Conservation (phyloP, 2,329 filamentous ascomycete genomes). For the Monosporascus sp. region DNA sequence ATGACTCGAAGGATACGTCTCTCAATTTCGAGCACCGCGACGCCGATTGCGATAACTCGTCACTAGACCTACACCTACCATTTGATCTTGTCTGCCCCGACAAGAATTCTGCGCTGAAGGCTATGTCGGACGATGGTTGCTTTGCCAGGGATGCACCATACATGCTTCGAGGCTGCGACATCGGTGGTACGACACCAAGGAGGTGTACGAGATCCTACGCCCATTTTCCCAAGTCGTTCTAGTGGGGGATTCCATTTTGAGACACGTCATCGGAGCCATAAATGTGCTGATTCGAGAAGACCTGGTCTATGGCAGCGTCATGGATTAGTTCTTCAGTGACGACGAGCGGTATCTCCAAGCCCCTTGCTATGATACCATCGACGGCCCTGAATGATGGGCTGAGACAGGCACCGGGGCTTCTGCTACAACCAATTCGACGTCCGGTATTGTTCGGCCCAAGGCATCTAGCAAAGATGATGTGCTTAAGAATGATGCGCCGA, state of each 20-base stretch:
- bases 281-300: constrained; percentile 41
- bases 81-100: constrained; percentile 27
- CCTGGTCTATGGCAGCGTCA: constrained; percentile 43
- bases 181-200: constrained; percentile 41
- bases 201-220: constrained; percentile 39
- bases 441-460: constrained; percentile 42
- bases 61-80: constrained; percentile 36
- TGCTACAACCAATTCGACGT: constrained; percentile 46
- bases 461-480: constrained; percentile 43
- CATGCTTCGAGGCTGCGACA: constrained; percentile 39
- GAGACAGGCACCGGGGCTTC: constrained; percentile 35
- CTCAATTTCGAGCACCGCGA: constrained; percentile 36
- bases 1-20: constrained; percentile 31
- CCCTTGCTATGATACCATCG: neutral
- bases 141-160: constrained; percentile 40
- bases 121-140: constrained; percentile 38
- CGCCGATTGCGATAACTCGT: constrained; percentile 36
- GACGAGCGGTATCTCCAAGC: constrained; percentile 30
- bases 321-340: constrained; percentile 42
- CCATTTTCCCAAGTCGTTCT: constrained; percentile 42
- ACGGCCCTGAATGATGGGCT: constrained; percentile 2
- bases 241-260: constrained; percentile 44
- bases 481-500: constrained; percentile 33
- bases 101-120: constrained; percentile 31
- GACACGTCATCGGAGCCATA: constrained; percentile 41